A percentile compares a stretch with the other conserved stretches of the same genome.
Conservation (phyloP, 208 protist species). For the Leishmania arabica region DNA sequence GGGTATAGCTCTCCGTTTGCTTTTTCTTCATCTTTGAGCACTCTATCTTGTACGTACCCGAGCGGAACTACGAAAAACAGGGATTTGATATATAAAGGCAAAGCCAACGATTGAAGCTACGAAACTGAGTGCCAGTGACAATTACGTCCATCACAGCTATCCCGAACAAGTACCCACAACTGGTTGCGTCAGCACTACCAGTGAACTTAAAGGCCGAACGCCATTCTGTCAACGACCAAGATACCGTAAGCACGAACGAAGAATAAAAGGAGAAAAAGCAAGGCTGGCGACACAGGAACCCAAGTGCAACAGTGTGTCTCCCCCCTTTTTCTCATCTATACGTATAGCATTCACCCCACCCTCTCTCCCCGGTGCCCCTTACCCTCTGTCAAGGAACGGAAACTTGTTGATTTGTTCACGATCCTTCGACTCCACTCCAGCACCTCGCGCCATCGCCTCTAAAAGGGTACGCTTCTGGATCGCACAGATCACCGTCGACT, state of each 20-base stretch:
- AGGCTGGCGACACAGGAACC: background rate
- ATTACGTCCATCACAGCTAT: background rate
- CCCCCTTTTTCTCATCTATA: background rate
- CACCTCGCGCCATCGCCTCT: background rate
- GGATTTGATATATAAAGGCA: background rate
- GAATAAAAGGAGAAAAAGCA: background rate
- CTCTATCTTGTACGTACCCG: slow-evolving; percentile 6
- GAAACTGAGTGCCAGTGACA: background rate
- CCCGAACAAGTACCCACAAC: background rate
- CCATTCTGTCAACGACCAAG: background rate
- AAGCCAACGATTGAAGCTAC: background rate
- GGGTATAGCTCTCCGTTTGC: slow-evolving; percentile 3
- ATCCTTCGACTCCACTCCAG: background rate
- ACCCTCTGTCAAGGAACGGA: background rate
- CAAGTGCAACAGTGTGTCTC: background rate
- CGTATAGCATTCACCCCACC: background rate
- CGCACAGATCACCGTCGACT: background rate
- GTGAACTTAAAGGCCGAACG: background rate
- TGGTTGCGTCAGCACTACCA: background rate
- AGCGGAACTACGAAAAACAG: slow-evolving; percentile 1
- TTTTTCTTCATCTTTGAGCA: background rate
- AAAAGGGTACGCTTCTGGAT: background rate
- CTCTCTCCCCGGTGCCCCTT: background rate
- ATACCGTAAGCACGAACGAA: background rate
- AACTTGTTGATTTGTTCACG: background rate